Evolutionary conservation across 805 yeast genomes (phyloP), one percentile per base, ranked within the genome.

Genomic region (Kregervanrija pseudodelftensis): DNA sequence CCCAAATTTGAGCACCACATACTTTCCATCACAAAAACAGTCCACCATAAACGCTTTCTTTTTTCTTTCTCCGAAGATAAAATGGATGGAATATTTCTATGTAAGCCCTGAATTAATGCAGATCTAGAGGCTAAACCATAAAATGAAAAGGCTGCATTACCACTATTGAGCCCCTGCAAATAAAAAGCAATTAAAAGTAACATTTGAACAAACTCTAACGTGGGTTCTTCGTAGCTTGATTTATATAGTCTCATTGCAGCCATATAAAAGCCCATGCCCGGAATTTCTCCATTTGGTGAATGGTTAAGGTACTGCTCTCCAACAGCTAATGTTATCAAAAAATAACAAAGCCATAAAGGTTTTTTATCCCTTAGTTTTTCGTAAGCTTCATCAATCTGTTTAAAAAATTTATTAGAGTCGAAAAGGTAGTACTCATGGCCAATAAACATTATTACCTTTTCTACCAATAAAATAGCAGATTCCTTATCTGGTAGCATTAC

Each of bases 1-100:
- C 67, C 65, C 31, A 61, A 40, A 38, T 62, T 61, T 2, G 65
- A 59, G 30, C 60, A 51, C 61, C 66, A 63, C 1, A 59, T 49
- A 16, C 56, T 53, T 37, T 63, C 65, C 60, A 64, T 56, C 9
- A 57, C 49, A 39, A 54, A 63, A 22, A 60, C 57, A 3, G 69
- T 61, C 69, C 69, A 65, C 67, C 68, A 65, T 8, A 65, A 46
- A 40, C 67, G 51, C 45, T 62, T 54, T 15, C 65, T 48, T 42
- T 57, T 56, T 37, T 65, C 69, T 15, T 50, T 51, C 33, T 60
- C 62, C 4, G 51, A 46, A 1, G 53, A 36, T 5, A 43, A 22
- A 5, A 37, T 14, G 3, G 31, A 39, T 9, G 46, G 45, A 33
- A 44, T 41, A 11, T 55, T 56, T 34, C 58, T 49, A 50, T 65